Evolutionary conservation across 2,329 filamentous ascomycete genomes (phyloP).

Genomic region (Aspergillus sp.): DNA sequence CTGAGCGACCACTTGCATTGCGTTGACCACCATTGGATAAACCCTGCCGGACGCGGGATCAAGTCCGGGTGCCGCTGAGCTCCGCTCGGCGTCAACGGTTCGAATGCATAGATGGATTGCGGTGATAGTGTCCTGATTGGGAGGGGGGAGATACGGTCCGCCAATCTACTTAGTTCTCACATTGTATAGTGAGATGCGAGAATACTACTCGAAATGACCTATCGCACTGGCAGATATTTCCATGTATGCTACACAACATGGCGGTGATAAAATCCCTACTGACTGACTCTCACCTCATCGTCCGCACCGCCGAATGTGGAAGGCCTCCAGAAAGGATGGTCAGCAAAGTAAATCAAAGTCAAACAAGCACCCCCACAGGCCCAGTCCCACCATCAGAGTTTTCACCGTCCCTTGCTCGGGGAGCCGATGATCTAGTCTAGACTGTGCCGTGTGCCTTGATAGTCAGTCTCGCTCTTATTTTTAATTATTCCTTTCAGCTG

Average conservation of each 20-base stretch:
- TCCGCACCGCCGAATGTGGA: background rate
- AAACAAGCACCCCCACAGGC: conserved; percentile 9
- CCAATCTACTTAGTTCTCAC: background rate
- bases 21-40: background rate
- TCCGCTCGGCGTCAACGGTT: conserved; percentile 14
- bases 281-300: background rate
- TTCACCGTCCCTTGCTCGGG: conserved; percentile 22
- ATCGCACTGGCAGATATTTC: background rate
- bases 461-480: conserved; percentile 7
- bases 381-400: conserved; percentile 23
- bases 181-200: background rate
- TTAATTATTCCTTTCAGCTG: background rate
- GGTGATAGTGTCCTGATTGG: conserved; percentile 1
- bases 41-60: conserved; percentile 3
- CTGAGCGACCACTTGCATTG: background rate
- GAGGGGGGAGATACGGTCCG: background rate
- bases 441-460: conserved; percentile 10
- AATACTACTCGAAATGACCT: background rate
- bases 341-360: conserved; percentile 11
- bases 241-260: background rate
- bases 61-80: conserved; percentile 4
- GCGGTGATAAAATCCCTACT: background rate
- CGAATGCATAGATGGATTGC: conserved; percentile 9
- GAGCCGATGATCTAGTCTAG: conserved; percentile 17
- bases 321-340: conserved; percentile 1